Percentiles rank a stretch among this genome's conserved stretches.
Conservation (phyloP, 2,329 filamentous ascomycete species). For the Parafenestella ontariensis region DNA sequence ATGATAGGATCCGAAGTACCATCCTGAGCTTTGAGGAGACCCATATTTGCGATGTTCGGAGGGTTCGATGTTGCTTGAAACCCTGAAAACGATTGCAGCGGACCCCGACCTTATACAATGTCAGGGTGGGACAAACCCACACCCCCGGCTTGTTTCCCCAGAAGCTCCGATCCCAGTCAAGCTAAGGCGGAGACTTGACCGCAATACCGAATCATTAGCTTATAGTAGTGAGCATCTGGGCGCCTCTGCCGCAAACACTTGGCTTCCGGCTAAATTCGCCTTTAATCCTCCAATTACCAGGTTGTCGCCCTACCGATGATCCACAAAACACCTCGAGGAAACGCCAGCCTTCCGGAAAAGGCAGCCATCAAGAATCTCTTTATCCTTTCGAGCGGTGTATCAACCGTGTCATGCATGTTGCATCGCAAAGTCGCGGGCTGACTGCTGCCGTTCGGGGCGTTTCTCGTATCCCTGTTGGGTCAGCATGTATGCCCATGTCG, state of each 20-base stretch:
- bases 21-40: constrained; percentile 29
- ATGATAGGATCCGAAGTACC: constrained; percentile 51
- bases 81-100: constrained; percentile 11
- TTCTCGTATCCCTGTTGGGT: neutral
- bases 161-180: constrained; percentile 19
- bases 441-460: neutral
- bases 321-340: constrained; percentile 10
- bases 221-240: constrained; percentile 32
- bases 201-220: constrained; percentile 35
- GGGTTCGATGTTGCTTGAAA: constrained; percentile 16
- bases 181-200: constrained; percentile 33
- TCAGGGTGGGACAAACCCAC: constrained; percentile 2
- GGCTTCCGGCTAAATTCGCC: constrained; percentile 35
- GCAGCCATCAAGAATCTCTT: constrained; percentile 7
- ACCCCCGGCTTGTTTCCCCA: constrained; percentile 36
- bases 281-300: constrained; percentile 28
- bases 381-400: constrained; percentile 10
- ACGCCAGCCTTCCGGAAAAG: constrained; percentile 6
- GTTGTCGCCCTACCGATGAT: constrained; percentile 19
- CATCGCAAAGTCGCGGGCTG: constrained; percentile 15
- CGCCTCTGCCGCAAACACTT: constrained; percentile 19
- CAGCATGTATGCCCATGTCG: neutral
- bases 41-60: constrained; percentile 32
- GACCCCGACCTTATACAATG: constrained; percentile 32
- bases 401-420: constrained; percentile 15